Evolutionary conservation across 2,329 filamentous ascomycete species (phyloP), one percentile per base, ranked within the genome.

Genomic region (Thielaviopsis populi): DNA sequence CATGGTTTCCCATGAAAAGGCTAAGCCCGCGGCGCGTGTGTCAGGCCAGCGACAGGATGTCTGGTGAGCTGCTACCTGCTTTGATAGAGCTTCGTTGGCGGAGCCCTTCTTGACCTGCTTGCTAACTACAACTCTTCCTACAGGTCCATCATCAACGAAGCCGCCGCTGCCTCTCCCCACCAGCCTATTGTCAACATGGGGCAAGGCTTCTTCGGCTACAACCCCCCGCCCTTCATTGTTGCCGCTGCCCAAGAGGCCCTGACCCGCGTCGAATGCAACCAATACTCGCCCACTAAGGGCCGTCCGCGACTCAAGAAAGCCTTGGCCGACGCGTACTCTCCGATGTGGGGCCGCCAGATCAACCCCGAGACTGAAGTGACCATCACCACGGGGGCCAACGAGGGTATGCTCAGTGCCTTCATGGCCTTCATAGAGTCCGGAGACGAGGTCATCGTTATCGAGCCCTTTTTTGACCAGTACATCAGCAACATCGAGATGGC

Each of bases 401-500:
- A 95, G 76, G 87, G 81, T 62, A 97, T 97, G 90, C 79, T 99
- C 68, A 92, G 89, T 72, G 94, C 91, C 0, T 97, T 99, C 72
- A 97, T 99, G 94, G 94, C 83, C 2, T 99, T 99, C 70, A 85
- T 99, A 65, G 94, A 99, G 75, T 82, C 83, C 0, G 94, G 90
- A 13, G 94, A 99, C 72, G 94, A 99, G 74, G 94, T 96, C 68
- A 96, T 99, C 69, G 83, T 99, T 64, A 96, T 99, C 73, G 94
- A 99, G 77, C 94, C 94, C 11, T 99, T 96, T 77, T 99, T 97
- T 73, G 94, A 99, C 75, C 94, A 99, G 85, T 95, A 97, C 74
- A 95, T 99, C 69, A 91, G 87, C 78, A 99, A 99, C 75, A 97
- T 99, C 68, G 89, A 96, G 75, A 97, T 99, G 91, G 86, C 94